Evolutionary conservation across 2,329 filamentous ascomycete genomes (phyloP).

Genomic region (Hansfordia pulvinata): DNA sequence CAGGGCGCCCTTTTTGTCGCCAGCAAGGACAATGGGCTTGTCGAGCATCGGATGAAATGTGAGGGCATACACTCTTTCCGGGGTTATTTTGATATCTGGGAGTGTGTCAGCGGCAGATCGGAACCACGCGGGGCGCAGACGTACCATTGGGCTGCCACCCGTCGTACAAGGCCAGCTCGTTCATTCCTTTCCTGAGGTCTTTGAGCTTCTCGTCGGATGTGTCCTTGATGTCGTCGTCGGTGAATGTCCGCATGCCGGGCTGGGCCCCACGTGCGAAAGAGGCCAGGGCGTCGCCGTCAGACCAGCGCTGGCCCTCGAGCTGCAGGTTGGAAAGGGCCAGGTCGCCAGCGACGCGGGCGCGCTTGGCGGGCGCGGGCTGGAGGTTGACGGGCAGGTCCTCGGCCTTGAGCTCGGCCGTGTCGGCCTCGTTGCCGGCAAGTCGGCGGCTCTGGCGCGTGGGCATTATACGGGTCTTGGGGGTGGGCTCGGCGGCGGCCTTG

Average conservation of each 20-base stretch:
- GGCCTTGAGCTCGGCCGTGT: slow-evolving; percentile 31
- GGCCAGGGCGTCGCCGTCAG: slow-evolving; percentile 51
- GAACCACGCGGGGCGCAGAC: slow-evolving; percentile 10
- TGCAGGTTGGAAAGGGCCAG: slow-evolving; percentile 65
- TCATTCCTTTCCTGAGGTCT: slow-evolving; percentile 63
- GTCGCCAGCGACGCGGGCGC: slow-evolving; percentile 34
- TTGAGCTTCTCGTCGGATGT: slow-evolving; percentile 67
- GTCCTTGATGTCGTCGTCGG: slow-evolving; percentile 66
- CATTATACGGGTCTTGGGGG: slow-evolving; percentile 31
- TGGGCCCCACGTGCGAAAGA: slow-evolving; percentile 53
- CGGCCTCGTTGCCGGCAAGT: slow-evolving; percentile 38
- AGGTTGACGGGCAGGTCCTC: slow-evolving; percentile 25
- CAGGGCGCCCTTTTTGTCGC: slow-evolving; percentile 84
- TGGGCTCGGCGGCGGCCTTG: slow-evolving; percentile 23
- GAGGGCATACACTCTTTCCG: slow-evolving; percentile 75
- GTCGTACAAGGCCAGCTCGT: slow-evolving; percentile 64
- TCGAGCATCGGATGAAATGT: slow-evolving; percentile 77
- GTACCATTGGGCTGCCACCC: slow-evolving; percentile 68
- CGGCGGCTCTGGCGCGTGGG: slow-evolving; percentile 45
- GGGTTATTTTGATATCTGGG: slow-evolving; percentile 78
- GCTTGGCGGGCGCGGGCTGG: slow-evolving; percentile 39
- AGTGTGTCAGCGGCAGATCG: neutral
- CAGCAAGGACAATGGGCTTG: slow-evolving; percentile 83
- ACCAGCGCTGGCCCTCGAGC: slow-evolving; percentile 68
- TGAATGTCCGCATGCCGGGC: slow-evolving; percentile 75